Evolutionary conservation across 1,139 yeast species (phyloP), one percentile per base, ranked within the genome.

Genomic region (Wickerhamomyces sp.): DNA sequence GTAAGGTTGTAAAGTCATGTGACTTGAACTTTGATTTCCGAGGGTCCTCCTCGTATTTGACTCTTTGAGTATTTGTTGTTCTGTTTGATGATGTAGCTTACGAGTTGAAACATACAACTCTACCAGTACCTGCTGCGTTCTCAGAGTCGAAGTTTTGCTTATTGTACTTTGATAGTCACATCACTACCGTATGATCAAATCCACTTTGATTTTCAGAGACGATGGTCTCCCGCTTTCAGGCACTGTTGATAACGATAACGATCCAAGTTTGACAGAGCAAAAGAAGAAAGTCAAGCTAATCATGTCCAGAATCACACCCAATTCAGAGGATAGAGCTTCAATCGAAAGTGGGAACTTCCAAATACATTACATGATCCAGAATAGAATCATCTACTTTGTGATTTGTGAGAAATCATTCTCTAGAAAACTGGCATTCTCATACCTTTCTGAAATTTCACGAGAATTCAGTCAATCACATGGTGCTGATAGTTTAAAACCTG

Each of bases 221-320:
- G 91, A 84, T 59, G 87, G 89, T 4, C 81, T 90, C 48, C 97
- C 98, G 18, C 73, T 91, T 47, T 82, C 95, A 52, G 95, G 95
- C n/a, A 86, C 96, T 2, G 93, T 89, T 14, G 98, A 91, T 60
- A 95, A 90, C 56, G 85, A 83, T 53, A 75, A 74, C 44, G 77
- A 75, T 45, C 65, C 65, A 36, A 68, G 72, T 13, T 71, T 91
- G 45, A 63, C 73, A 37, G 94, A 88, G 50, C 93, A 88, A 62
- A 91, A 91, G 75, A 81, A 85, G 63, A 89, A 89, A 64, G 79
- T 90, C 57, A 91, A 93, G 68, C 71, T 85, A 50, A 73, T 93
- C 45, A 76, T 90, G 42, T 74, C 85, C 41, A 76, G 94, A 59
- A 78, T 93, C 63, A 85, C 85, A 37, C 84, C 91, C 42, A 78